Conservation (phyloP, 2,329 filamentous ascomycete species). For the Colletotrichum gigasporum region DNA sequence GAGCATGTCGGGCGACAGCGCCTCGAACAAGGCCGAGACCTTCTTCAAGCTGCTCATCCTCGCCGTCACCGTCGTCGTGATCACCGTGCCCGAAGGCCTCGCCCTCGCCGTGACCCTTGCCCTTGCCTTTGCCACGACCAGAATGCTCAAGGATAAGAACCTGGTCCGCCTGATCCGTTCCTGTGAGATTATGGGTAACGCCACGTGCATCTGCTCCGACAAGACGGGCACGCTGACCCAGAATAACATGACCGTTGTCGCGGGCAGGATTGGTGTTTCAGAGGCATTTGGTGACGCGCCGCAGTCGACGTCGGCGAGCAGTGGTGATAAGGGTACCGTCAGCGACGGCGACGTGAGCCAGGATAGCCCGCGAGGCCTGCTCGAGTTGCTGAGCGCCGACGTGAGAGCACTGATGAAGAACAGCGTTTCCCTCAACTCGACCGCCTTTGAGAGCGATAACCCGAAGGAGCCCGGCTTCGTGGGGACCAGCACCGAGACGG, state of each 20-base stretch:
- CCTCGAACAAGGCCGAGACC: conserved; percentile 60
- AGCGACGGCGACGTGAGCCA: conserved; percentile 39
- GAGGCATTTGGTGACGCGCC: conserved; percentile 45
- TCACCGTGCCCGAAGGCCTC: conserved; percentile 69
- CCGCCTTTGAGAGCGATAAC: conserved; percentile 60
- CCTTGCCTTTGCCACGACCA: conserved; percentile 69
- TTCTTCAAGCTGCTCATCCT: conserved; percentile 68
- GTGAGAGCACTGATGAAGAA: conserved; percentile 48
- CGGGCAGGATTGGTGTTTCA: conserved; percentile 61
- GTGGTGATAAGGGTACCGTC: conserved; percentile 37
- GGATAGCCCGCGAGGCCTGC: conserved; percentile 16
- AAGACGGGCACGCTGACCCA: conserved; percentile 74
- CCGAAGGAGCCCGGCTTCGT: conserved; percentile 51
- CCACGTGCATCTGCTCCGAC: conserved; percentile 71
- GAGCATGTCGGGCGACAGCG: conserved; percentile 36
- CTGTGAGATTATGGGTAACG: conserved; percentile 72
- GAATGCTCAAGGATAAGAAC: conserved; percentile 72
- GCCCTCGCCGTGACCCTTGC: conserved; percentile 70
- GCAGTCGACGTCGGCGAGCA: background rate
- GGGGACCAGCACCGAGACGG: conserved; percentile 65
- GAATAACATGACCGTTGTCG: conserved; percentile 70
- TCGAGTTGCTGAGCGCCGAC: conserved; percentile 42
- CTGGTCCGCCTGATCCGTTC: conserved; percentile 67
- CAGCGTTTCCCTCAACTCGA: conserved; percentile 58
- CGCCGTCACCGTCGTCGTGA: conserved; percentile 67